Percentiles rank a stretch among this genome's conserved stretches.
Conservation (phyloP, 225 moss, liverwort and hornwort species). For the Sphagnum contortum region DNA sequence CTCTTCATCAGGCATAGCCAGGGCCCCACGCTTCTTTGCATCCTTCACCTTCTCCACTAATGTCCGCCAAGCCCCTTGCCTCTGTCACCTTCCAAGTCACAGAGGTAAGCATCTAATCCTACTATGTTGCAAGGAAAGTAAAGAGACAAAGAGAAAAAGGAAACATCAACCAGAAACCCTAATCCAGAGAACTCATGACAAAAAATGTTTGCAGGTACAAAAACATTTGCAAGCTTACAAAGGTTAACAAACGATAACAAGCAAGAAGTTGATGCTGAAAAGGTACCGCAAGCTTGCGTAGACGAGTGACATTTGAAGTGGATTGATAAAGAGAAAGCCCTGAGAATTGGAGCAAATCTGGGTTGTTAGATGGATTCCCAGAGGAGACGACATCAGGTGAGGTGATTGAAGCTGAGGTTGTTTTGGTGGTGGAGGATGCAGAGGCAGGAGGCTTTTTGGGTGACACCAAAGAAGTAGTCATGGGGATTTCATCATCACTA, state of each 20-base stretch:
- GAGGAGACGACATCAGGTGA: constrained; percentile 47
- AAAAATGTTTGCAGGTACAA: background rate
- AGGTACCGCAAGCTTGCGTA: constrained; percentile 52
- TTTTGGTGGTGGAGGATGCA: constrained; percentile 41
- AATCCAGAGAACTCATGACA: background rate
- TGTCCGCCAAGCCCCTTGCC: constrained; percentile 88
- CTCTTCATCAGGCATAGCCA: constrained; percentile 67
- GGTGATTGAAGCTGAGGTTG: constrained; percentile 16
- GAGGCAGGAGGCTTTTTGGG: constrained; percentile 36
- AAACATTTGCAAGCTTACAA: background rate
- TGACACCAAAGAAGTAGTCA: background rate
- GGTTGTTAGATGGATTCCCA: constrained; percentile 17
- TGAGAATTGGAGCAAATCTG: constrained; percentile 32
- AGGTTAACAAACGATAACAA: no score
- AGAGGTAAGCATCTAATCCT: no score
- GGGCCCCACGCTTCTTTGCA: constrained; percentile 41
- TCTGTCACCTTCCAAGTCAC: constrained; percentile 27
- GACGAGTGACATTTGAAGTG: constrained; percentile 28
- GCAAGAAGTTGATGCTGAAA: background rate
- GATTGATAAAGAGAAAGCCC: constrained; percentile 15
- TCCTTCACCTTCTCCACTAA: constrained; percentile 78
- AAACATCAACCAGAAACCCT: no score
- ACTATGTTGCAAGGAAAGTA: no score
- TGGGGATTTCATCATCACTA: constrained; percentile 26
- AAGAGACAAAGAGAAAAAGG: no score